Evolutionary conservation across 2,329 filamentous ascomycete species (phyloP).

Genomic region (Dactylellina sp.): DNA sequence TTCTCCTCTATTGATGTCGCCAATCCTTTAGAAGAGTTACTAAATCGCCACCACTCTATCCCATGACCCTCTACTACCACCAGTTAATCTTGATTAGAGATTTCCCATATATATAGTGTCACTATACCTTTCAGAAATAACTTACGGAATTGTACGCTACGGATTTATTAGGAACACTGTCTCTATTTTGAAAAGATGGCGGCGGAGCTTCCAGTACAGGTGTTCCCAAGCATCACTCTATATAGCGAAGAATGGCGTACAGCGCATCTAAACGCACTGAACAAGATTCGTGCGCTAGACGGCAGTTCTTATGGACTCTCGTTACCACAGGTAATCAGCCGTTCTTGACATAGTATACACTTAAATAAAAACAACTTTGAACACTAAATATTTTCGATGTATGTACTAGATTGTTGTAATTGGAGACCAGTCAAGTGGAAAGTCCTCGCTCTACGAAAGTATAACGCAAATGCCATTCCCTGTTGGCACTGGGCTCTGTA

Average conservation of each 20-base stretch:
- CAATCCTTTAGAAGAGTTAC: no score
- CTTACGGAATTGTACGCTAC: no score
- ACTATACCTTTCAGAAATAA: no score
- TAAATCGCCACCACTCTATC: no score
- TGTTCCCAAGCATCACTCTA: background rate
- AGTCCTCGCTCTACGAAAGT: slow-evolving; percentile 59
- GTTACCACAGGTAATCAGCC: slow-evolving; percentile 57
- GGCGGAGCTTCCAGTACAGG: background rate
- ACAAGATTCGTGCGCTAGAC: slow-evolving; percentile 58
- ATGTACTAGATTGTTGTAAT: slow-evolving; percentile 58
- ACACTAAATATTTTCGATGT: background rate
- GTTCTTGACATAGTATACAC: background rate
- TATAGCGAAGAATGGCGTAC: slow-evolving; percentile 7
- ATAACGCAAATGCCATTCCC: slow-evolving; percentile 59
- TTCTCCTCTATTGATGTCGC: no score
- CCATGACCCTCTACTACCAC: no score
- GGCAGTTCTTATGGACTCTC: slow-evolving; percentile 55
- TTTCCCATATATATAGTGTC: no score
- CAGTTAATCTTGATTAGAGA: no score
- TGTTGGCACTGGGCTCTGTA: slow-evolving; percentile 57
- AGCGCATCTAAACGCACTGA: slow-evolving; percentile 36
- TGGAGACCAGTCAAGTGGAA: slow-evolving; percentile 59
- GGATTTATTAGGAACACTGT: no score
- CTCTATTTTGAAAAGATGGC: no score
- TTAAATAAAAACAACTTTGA: background rate